Conservation (phyloP, 2,329 filamentous ascomycete species). For the Tolypocladium tundrense region DNA sequence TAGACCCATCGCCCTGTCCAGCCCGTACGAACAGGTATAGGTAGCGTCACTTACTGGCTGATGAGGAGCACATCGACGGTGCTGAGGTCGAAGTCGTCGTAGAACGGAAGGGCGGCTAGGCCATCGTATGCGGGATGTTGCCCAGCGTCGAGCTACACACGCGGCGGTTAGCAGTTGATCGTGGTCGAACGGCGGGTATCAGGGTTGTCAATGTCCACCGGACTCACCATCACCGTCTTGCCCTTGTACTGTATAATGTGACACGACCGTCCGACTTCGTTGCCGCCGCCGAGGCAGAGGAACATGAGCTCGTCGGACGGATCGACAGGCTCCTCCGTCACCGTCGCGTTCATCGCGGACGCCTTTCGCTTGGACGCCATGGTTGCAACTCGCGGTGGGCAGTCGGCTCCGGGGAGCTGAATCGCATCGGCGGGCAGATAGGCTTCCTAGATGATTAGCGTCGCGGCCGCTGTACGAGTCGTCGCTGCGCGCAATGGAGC, state of each 20-base stretch:
- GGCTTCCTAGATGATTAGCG: background rate
- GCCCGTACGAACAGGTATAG: background rate
- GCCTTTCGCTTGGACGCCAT: slow-evolving; percentile 97
- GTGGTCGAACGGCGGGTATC: background rate
- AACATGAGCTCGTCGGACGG: slow-evolving; percentile 93
- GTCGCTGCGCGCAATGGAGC: background rate
- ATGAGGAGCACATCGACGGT: slow-evolving; percentile 95
- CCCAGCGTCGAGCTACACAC: slow-evolving; percentile 75
- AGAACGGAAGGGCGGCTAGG: slow-evolving; percentile 86
- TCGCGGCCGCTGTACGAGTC: background rate
- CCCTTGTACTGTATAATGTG: slow-evolving; percentile 99
- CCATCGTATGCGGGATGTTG: slow-evolving; percentile 96
- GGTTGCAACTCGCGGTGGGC: slow-evolving; percentile 11
- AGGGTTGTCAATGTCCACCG: background rate
- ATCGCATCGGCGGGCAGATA: background rate
- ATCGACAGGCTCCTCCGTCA: slow-evolving; percentile 77
- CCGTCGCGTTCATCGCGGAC: slow-evolving; percentile 55
- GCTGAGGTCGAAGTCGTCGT: slow-evolving; percentile 96
- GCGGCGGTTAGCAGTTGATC: slow-evolving; percentile 1
- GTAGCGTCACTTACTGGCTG: slow-evolving; percentile 72
- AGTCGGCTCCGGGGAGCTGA: background rate
- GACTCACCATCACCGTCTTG: slow-evolving; percentile 88
- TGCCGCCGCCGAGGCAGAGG: slow-evolving; percentile 85
- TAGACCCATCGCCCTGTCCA: background rate
- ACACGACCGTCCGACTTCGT: slow-evolving; percentile 93